Percentiles rank a stretch among this genome's conserved stretches.
phyloP scores from a whole-genome alignment of 805 yeast species.

The Nakazawaea sp. region DNA sequence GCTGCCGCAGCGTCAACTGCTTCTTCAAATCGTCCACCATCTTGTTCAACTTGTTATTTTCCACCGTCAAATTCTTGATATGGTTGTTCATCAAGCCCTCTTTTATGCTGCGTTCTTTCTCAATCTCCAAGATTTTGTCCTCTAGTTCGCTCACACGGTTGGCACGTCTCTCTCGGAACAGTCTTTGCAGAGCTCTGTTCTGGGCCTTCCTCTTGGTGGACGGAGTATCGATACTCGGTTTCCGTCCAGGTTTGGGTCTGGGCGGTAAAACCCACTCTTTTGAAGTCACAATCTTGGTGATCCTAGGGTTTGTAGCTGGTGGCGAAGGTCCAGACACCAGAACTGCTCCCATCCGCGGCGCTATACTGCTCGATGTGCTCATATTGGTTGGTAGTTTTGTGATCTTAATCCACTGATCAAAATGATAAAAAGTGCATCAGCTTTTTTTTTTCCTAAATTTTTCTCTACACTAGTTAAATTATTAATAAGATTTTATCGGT shows the following conservation, averaged over 20 bases:
- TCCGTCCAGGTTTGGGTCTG: conserved; percentile 52
- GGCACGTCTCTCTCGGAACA: conserved; percentile 84
- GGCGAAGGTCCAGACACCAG: no score
- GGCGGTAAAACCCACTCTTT: conserved; percentile 58
- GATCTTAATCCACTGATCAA: not conserved
- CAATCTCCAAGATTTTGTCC: conserved; percentile 56
- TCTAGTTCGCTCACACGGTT: conserved; percentile 76
- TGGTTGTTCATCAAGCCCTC: conserved; percentile 50
- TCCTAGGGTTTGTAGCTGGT: conserved; percentile 6
- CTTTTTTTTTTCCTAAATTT: not conserved
- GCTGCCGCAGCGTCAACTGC: conserved; percentile 12
- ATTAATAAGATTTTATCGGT: conserved; percentile 5
- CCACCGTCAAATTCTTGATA: conserved; percentile 39
- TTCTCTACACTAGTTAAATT: no score
- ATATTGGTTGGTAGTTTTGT: not conserved
- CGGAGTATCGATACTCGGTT: conserved; percentile 57
- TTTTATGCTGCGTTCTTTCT: conserved; percentile 54
- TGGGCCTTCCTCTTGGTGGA: conserved; percentile 85
- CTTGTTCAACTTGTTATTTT: conserved; percentile 35
- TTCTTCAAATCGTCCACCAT: conserved; percentile 33
- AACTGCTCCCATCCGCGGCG: conserved; percentile 5
- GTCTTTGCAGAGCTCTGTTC: conserved; percentile 90
- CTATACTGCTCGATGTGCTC: conserved; percentile 2
- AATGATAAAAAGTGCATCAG: no score
- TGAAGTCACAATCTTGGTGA: conserved; percentile 49